These are phyloP conservation scores for Hanseniaspora thailandica DNA, from an alignment of 805 yeast genomes.

Conservation along the genomic window DNA sequence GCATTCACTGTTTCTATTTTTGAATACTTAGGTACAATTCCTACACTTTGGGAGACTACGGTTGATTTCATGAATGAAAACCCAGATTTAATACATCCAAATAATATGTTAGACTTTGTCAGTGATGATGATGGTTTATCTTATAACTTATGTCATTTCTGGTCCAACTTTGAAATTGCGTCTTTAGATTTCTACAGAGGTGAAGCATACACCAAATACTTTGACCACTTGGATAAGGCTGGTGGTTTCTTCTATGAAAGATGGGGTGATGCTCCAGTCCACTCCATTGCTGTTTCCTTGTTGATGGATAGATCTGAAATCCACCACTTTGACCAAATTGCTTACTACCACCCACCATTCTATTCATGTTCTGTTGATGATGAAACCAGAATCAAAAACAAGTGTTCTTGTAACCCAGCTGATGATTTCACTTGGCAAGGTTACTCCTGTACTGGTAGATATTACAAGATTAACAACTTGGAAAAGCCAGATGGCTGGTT, in stretches of 20 bases:
- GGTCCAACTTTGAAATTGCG: constrained; percentile 85
- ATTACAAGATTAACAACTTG: constrained; percentile 42
- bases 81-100: constrained; percentile 47
- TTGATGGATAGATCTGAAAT: constrained; percentile 58
- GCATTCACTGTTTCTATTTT: constrained; percentile 70
- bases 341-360: constrained; percentile 76
- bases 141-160: constrained; percentile 76
- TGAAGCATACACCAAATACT: constrained; percentile 57
- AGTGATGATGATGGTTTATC: constrained; percentile 59
- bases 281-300: constrained; percentile 73
- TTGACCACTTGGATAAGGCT: constrained; percentile 58
- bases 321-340: constrained; percentile 75
- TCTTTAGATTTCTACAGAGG: constrained; percentile 63
- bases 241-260: constrained; percentile 92
- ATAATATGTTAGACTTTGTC: constrained; percentile 59
- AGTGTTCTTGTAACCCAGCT: constrained; percentile 60
- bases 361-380: constrained; percentile 65
- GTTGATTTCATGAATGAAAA: constrained; percentile 44
- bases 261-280: constrained; percentile 94
- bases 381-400: constrained; percentile 43
- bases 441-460: constrained; percentile 61
- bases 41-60: constrained; percentile 66
- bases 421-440: constrained; percentile 67
- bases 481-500: constrained; percentile 61
- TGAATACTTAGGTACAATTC: constrained; percentile 61